Base-by-base conservation (phyloP, 345 rosid genomes). In the Bruguiera parviflora region DNA sequence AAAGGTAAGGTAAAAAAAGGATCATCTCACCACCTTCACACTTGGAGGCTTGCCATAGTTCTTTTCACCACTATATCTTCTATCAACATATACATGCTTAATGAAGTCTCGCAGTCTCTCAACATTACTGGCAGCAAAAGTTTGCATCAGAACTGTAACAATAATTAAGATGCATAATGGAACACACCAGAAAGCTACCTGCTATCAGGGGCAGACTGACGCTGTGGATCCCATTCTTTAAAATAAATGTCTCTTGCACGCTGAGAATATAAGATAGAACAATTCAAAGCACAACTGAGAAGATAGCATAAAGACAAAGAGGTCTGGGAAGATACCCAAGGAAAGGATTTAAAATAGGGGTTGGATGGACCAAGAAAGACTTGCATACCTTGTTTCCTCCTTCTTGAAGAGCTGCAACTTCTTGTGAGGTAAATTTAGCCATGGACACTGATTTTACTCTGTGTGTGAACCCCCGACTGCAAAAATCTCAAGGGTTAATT, bases 391-490 rank as follows among this genome's bases (percentile, higher is more conserved):
- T 83, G 81, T 95, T 95, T 74, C 99, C 99, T 27, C 98, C 98
- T 85, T 80, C 98, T 80, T 92, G 89, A 71, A 95, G 89, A 68
- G 92, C 80, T 77, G 58, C 61, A 70, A 89, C 99, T 80, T 95
- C 99, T 76, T 88, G 94, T 63, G 94, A 75, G 32, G 98, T 84
- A 69, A 95, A 95, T 75, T 86, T 95, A 27, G 99, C 97, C 97
- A 95, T 86, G 5, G 99, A 95, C 64, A 95, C 67, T 21, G 99
- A 95, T 78, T 95, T 95, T 52, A 95, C 99, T 55, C 98, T 84
- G 63, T 95, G 99, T 5, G 98, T 95, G 73, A 90, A 95, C 81
- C 90, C 99, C 46, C 99, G 97, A 66, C 98, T 95, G 74, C 43
- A 79, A 68, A 79, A 37, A 58, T 32, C 57, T 43, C 31, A 70